Evolutionary conservation across 176 grass and related monocot species (phyloP).

Genomic region (Eleusine coracana): DNA sequence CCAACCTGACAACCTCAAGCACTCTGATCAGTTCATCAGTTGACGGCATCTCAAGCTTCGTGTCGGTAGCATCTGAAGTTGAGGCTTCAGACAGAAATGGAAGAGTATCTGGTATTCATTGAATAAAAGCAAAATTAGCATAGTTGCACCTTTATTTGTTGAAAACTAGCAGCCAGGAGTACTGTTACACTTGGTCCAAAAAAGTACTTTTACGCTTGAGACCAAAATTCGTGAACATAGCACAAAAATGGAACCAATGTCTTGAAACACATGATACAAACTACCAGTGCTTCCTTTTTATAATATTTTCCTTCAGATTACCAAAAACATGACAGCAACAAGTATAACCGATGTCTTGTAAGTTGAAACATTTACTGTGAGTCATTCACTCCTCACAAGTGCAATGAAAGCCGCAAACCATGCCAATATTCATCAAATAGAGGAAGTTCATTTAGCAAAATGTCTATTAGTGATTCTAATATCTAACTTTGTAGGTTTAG

Average conservation of each 20-base stretch:
- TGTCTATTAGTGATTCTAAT: not conserved
- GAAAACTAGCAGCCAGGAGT: no score
- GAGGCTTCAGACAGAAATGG: constrained; percentile 67
- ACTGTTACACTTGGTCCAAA: no score
- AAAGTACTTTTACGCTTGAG: no score
- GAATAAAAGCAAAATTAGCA: constrained; percentile 24
- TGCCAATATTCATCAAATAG: not conserved
- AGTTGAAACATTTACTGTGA: not conserved
- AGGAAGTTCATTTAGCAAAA: not conserved
- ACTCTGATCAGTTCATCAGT: constrained; percentile 71
- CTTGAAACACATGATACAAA: no score
- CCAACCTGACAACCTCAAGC: constrained; percentile 74
- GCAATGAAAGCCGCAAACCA: not conserved
- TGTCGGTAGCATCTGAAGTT: constrained; percentile 36
- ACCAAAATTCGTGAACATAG: no score
- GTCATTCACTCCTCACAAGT: not conserved
- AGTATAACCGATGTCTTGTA: not conserved
- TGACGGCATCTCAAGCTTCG: constrained; percentile 64
- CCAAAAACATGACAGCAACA: not conserved
- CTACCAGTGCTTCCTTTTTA: no score
- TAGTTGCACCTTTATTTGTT: not conserved
- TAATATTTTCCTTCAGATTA: not conserved
- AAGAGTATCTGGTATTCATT: constrained; percentile 58
- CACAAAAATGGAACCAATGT: no score
- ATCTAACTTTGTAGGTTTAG: not conserved